Conservation (phyloP, 306 rosid genomes). For the Prunus armeniaca region DNA sequence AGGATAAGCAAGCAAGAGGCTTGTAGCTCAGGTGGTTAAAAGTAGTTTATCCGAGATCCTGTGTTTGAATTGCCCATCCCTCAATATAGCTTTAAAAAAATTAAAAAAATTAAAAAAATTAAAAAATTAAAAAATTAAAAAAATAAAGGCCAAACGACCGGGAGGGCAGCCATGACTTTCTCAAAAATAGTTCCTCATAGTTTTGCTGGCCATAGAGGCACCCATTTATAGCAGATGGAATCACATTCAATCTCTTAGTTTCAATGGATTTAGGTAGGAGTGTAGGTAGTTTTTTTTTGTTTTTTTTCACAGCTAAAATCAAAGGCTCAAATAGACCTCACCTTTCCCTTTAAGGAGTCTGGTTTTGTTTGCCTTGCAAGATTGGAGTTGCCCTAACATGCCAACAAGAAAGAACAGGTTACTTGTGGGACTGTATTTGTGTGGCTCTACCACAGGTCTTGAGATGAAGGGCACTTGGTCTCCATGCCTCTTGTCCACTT, state of each 20-base stretch:
- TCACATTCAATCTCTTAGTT: background rate
- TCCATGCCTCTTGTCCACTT: background rate
- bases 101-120: too few relatives aligned
- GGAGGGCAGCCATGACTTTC: background rate
- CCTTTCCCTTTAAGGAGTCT: background rate
- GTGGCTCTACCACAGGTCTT: background rate
- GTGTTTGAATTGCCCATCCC: too few relatives aligned
- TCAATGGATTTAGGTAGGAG: background rate
- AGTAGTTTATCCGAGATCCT: too few relatives aligned
- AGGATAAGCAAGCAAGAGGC: too few relatives aligned
- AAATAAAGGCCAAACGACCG: too few relatives aligned
- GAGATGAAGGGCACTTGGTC: background rate
- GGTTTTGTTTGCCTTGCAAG: conserved; percentile 1
- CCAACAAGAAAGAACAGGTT: conserved; percentile 1
- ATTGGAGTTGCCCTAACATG: background rate
- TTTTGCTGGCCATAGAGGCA: background rate
- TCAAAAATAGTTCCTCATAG: background rate
- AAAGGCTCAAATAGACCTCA: background rate
- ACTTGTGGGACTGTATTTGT: background rate
- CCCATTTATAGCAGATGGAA: background rate
- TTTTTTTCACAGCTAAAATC: background rate
- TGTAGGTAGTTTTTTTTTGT: background rate
- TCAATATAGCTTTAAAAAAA: too few relatives aligned
- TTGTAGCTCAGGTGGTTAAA: too few relatives aligned
- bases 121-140: too few relatives aligned